These are phyloP conservation scores for Aspergillus puulaauensis DNA, from an alignment of 2,329 filamentous ascomycete genomes.

Conservation along the genomic window DNA sequence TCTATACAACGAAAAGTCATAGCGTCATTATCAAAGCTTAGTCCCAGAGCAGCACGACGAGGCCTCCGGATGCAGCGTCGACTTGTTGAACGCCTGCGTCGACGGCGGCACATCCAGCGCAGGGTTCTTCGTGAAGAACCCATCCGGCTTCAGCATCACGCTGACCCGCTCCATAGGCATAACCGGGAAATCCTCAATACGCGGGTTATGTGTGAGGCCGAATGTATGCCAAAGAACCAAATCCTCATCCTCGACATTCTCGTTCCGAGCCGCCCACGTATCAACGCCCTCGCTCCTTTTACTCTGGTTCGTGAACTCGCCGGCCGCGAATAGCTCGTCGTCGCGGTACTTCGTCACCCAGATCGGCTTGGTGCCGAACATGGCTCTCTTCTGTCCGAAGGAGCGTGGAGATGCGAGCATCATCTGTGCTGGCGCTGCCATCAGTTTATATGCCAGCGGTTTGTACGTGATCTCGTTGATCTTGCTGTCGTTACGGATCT, in stretches of 20 bases:
- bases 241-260: constrained; percentile 50
- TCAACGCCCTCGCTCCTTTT: constrained; percentile 55
- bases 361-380: constrained; percentile 54
- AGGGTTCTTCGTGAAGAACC: constrained; percentile 53
- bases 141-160: constrained; percentile 49
- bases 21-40: constrained; percentile 23
- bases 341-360: constrained; percentile 57
- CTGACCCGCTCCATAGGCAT: constrained; percentile 61
- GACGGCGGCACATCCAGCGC: constrained; percentile 48
- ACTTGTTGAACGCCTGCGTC: constrained; percentile 41
- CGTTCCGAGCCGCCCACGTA: constrained; percentile 49
- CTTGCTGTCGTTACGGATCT: constrained; percentile 51
- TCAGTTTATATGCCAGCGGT: constrained; percentile 52
- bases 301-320: constrained; percentile 54
- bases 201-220: constrained; percentile 63
- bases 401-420: constrained; percentile 48
- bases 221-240: constrained; percentile 43
- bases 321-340: constrained; percentile 53
- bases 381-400: constrained; percentile 48
- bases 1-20: no score
- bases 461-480: constrained; percentile 48
- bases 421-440: constrained; percentile 50
- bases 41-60: constrained; percentile 22
- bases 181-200: constrained; percentile 66
- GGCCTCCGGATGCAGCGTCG: constrained; percentile 31